Evolutionary conservation across 441 rosid species (phyloP).

Genomic region (Arabidopsis lyrata): DNA sequence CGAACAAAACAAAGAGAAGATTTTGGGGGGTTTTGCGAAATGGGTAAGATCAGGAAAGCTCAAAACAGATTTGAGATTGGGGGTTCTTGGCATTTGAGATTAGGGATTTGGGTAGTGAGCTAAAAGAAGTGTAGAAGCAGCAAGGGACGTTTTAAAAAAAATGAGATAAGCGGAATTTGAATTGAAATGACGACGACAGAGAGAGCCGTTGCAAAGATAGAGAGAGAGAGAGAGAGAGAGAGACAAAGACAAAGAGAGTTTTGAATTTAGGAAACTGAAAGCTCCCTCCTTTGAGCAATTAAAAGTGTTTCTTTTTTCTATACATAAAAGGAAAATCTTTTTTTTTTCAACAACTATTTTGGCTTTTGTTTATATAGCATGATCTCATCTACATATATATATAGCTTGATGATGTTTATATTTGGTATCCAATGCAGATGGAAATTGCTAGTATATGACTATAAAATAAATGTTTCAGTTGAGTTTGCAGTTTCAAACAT

Average conservation of each 20-base stretch:
- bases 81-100: background rate
- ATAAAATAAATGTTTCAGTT: background rate
- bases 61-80: constrained; percentile 24
- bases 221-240: constrained; percentile 29
- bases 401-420: background rate
- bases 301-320: constrained; percentile 33
- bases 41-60: constrained; percentile 32
- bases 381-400: background rate
- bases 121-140: constrained; percentile 32
- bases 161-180: constrained; percentile 32
- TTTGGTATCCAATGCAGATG: constrained; percentile 15
- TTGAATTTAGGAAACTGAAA: constrained; percentile 40
- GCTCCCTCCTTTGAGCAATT: constrained; percentile 39
- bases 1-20: background rate
- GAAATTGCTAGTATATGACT: background rate
- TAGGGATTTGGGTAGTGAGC: constrained; percentile 30
- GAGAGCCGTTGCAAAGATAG: constrained; percentile 47
- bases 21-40: constrained; percentile 9
- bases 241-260: constrained; percentile 27
- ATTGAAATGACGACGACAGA: constrained; percentile 45
- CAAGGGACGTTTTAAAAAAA: constrained; percentile 15
- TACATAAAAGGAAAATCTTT: constrained; percentile 10
- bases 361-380: constrained; percentile 22
- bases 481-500: constrained; percentile 22
- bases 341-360: constrained; percentile 13